phyloP scores from a whole-genome alignment of 1,139 yeast species.

The Yamadazyma pseudoaaseri region DNA sequence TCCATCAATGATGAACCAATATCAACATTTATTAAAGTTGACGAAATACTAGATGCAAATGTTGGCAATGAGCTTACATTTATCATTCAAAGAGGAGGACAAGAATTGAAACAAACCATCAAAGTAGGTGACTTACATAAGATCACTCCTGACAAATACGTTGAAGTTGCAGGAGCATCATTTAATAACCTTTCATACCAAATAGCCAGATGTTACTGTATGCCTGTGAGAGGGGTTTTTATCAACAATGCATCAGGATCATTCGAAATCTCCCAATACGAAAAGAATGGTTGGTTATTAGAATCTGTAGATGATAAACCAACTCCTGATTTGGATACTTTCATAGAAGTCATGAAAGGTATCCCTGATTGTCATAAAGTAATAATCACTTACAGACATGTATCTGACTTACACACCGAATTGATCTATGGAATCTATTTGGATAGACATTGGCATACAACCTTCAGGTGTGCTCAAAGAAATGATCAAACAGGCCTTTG shows the following conservation, averaged over 20 bases:
- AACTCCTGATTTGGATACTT: conserved; percentile 69
- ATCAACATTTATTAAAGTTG: conserved; percentile 76
- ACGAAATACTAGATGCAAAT: conserved; percentile 72
- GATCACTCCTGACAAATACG: conserved; percentile 79
- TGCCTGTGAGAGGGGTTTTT: conserved; percentile 83
- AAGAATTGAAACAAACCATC: conserved; percentile 49
- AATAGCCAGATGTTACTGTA: conserved; percentile 79
- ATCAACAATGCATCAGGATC: conserved; percentile 79
- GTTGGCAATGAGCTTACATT: conserved; percentile 62
- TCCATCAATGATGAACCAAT: conserved; percentile 68
- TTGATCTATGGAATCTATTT: conserved; percentile 61
- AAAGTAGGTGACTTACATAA: conserved; percentile 73
- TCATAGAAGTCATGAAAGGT: conserved; percentile 71
- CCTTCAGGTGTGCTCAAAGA: conserved; percentile 70
- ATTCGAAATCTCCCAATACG: conserved; percentile 60
- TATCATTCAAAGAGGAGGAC: conserved; percentile 73
- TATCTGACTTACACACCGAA: conserved; percentile 77
- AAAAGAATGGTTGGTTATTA: conserved; percentile 66
- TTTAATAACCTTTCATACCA: conserved; percentile 87
- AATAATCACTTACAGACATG: conserved; percentile 70
- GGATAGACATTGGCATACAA: conserved; percentile 83
- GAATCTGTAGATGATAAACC: conserved; percentile 76
- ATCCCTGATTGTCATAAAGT: conserved; percentile 80
- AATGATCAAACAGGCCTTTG: conserved; percentile 84
- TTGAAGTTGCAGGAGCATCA: conserved; percentile 83